Conservation (phyloP, 139 green algal genomes). For the Penium margaritaceum region DNA sequence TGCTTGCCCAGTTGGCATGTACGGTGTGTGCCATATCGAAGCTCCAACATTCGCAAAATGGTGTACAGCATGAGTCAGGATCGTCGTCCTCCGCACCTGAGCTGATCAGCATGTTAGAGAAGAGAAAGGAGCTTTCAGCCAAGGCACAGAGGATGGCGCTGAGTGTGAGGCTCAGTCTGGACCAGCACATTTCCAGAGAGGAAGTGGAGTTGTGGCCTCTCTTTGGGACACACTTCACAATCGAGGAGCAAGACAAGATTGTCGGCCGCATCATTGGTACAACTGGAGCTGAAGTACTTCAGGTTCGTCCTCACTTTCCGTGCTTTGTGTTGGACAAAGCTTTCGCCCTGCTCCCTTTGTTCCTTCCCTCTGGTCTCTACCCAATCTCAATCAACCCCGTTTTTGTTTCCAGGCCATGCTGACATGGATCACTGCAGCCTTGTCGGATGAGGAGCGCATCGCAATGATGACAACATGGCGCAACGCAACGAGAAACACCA, state of each 20-base stretch:
- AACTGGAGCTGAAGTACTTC: constrained; percentile 88
- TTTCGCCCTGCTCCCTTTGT: no score
- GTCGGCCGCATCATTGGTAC: constrained; percentile 65
- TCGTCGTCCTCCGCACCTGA: not conserved
- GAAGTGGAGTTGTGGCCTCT: constrained; percentile 95
- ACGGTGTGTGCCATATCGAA: no score
- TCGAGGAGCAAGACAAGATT: constrained; percentile 83
- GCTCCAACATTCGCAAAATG: no score
- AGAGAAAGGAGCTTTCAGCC: constrained; percentile 13
- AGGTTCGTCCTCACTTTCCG: constrained; percentile 10
- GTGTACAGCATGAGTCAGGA: no score
- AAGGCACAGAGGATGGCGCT: constrained; percentile 57
- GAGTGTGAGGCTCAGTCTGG: constrained; percentile 69
- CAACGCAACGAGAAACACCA: constrained; percentile 73
- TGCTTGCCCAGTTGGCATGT: constrained; percentile 32
- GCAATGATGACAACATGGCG: constrained; percentile 49
- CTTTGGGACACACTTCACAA: constrained; percentile 80
- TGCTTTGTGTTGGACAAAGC: not conserved
- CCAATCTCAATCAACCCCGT: not conserved
- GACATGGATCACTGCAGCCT: constrained; percentile 70
- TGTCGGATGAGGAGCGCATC: constrained; percentile 45
- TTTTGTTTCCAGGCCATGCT: constrained; percentile 85
- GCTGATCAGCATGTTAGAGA: not conserved
- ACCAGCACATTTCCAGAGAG: constrained; percentile 73
- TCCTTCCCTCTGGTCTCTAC: constrained; percentile 13